A percentile compares a stretch with the other conserved stretches of the same genome.
Conservation (phyloP, 495 filamentous ascomycete genomes). For the Penicillium samsonianum region DNA sequence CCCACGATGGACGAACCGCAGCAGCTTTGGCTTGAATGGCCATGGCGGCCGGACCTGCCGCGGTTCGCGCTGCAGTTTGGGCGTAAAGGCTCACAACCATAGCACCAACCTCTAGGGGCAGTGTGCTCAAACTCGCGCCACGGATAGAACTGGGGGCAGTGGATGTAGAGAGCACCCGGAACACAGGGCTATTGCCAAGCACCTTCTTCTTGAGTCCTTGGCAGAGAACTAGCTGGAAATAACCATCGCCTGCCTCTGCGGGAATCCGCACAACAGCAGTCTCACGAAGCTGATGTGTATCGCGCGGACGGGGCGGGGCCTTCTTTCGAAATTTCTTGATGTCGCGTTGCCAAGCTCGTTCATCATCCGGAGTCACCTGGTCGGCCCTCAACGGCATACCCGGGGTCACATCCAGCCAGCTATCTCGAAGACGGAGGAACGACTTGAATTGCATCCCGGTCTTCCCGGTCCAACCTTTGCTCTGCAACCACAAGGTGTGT, state of each 20-base stretch:
- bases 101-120: conserved; percentile 65
- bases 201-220: conserved; percentile 52
- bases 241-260: conserved; percentile 61
- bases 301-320: conserved; percentile 36
- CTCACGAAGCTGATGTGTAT: conserved; percentile 56
- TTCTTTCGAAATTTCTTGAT: conserved; percentile 60
- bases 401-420: conserved; percentile 68
- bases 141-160: conserved; percentile 58
- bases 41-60: conserved; percentile 49
- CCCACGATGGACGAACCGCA: conserved; percentile 38
- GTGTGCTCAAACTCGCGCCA: conserved; percentile 62
- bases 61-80: conserved; percentile 45
- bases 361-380: conserved; percentile 51
- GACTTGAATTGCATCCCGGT: conserved; percentile 67
- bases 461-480: conserved; percentile 66
- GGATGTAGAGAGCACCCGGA: conserved; percentile 63
- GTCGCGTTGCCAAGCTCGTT: conserved; percentile 67
- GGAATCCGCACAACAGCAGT: conserved; percentile 65
- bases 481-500: conserved; percentile 65
- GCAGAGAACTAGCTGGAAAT: conserved; percentile 65
- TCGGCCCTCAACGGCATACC: conserved; percentile 42
- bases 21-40: conserved; percentile 41
- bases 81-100: conserved; percentile 57
- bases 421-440: conserved; percentile 52
- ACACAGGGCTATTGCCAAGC: conserved; percentile 63